Percentiles rank a stretch among this genome's conserved stretches.
These are phyloP conservation scores for Colletotrichum truncatum DNA, from an alignment of 2,329 filamentous ascomycete genomes.

Conservation along the genomic window DNA sequence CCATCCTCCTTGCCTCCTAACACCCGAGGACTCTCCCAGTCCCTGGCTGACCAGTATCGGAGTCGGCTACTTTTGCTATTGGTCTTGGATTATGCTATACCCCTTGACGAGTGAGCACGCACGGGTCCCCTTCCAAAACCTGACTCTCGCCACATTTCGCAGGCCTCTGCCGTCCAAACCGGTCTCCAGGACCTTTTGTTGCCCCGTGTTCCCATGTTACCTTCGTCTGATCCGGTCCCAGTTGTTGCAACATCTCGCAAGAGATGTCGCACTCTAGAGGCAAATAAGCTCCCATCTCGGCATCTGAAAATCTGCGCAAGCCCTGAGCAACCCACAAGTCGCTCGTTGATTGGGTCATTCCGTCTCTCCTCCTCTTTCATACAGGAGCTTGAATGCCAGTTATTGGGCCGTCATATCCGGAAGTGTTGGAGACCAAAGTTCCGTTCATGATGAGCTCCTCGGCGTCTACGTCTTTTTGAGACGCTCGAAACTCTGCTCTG, in stretches of 20 bases:
- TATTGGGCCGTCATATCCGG: neutral
- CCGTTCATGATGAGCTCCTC: constrained; percentile 4
- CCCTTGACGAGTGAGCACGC: neutral
- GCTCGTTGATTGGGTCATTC: constrained; percentile 3
- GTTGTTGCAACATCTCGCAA: constrained; percentile 10
- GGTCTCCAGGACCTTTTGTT: constrained; percentile 9
- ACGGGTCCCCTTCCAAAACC: constrained; percentile 22
- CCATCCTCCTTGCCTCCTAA: neutral
- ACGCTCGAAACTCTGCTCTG: neutral
- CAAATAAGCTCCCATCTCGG: constrained; percentile 27
- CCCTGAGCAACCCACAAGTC: neutral
- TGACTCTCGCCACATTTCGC: constrained; percentile 14
- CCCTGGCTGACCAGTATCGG: neutral
- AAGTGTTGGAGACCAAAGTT: constrained; percentile 8
- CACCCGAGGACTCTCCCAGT: no score
- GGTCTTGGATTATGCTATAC: constrained; percentile 12
- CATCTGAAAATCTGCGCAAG: constrained; percentile 15
- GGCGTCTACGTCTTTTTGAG: neutral
- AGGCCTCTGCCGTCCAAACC: constrained; percentile 16
- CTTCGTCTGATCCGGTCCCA: constrained; percentile 22
- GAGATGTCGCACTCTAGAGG: constrained; percentile 7
- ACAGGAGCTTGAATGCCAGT: constrained; percentile 8
- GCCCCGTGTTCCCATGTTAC: constrained; percentile 11
- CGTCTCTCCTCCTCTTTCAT: neutral
- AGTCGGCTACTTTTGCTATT: constrained; percentile 10